Conservation (phyloP, 176 grass and related monocot species). For the Secale cereale region DNA sequence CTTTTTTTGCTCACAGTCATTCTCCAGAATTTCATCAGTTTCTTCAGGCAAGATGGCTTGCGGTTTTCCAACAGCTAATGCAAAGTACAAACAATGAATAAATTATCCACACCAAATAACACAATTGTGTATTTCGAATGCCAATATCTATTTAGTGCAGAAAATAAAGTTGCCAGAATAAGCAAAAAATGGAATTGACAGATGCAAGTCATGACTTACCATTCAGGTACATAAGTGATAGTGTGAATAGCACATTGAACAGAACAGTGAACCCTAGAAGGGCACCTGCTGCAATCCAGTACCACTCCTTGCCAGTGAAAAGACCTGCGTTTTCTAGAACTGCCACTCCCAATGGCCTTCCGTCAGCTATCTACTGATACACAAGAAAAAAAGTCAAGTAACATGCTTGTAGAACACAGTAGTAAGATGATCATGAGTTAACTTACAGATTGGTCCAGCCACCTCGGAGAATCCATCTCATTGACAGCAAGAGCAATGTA, state of each 20-base stretch:
- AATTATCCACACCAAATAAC: background rate
- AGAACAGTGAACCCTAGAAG: slow-evolving; percentile 89
- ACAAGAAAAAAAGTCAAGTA: slow-evolving; percentile 25
- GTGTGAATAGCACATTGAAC: slow-evolving; percentile 86
- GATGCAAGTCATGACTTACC: slow-evolving; percentile 59
- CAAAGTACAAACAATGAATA: slow-evolving; percentile 14
- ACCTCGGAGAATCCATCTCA: slow-evolving; percentile 88
- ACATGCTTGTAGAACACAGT: background rate
- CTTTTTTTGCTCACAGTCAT: slow-evolving; percentile 13
- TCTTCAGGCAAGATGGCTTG: slow-evolving; percentile 89
- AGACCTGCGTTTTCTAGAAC: slow-evolving; percentile 68
- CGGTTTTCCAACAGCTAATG: slow-evolving; percentile 79
- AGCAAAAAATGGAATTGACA: slow-evolving; percentile 6
- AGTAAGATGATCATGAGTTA: background rate
- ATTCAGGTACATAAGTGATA: slow-evolving; percentile 79
- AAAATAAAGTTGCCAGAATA: background rate
- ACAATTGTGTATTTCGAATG: background rate
- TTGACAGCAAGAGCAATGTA: slow-evolving; percentile 77
- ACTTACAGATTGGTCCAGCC: slow-evolving; percentile 77
- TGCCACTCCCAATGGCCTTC: slow-evolving; percentile 54
- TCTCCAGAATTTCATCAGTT: slow-evolving; percentile 30
- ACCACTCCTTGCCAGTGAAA: slow-evolving; percentile 64
- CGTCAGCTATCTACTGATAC: slow-evolving; percentile 44
- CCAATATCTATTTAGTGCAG: background rate
- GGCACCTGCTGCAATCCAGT: slow-evolving; percentile 76